Conservation (phyloP, 306 rosid species). For the Corylus avellana region DNA sequence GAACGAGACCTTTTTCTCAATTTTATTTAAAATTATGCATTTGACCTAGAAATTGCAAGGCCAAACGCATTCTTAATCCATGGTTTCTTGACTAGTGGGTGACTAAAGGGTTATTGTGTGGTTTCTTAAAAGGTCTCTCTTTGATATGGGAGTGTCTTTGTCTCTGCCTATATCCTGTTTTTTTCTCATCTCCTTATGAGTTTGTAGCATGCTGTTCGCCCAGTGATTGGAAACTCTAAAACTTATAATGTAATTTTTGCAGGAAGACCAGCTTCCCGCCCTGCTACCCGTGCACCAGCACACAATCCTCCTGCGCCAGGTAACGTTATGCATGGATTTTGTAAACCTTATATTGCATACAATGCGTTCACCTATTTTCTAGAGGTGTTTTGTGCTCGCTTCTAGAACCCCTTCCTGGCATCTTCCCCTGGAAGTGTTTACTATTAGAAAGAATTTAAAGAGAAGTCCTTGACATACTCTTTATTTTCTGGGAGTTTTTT, state of each 20-base stretch:
- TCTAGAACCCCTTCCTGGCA: neutral
- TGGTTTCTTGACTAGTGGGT: neutral
- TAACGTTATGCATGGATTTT: neutral
- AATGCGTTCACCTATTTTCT: neutral
- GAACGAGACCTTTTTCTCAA: no score
- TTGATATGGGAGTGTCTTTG: neutral
- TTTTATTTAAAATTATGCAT: no score
- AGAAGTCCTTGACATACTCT: neutral
- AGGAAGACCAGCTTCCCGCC: conserved; percentile 35
- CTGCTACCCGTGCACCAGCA: conserved; percentile 11
- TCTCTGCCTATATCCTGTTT: neutral
- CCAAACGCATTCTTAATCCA: no score
- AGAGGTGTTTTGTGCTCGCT: neutral
- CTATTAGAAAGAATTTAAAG: neutral
- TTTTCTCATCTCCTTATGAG: neutral
- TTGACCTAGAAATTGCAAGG: no score
- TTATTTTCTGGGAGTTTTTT: neutral
- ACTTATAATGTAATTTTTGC: neutral
- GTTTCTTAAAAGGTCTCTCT: neutral
- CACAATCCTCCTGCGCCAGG: conserved; percentile 34
- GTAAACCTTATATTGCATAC: neutral
- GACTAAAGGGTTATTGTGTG: neutral
- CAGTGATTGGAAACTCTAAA: neutral
- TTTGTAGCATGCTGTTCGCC: neutral
- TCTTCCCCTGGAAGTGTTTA: neutral